A percentile compares a stretch with the other conserved stretches of the same genome.
phyloP scores from a whole-genome alignment of 2,329 filamentous ascomycete genomes.

The Thielaviopsis ethacetica region DNA sequence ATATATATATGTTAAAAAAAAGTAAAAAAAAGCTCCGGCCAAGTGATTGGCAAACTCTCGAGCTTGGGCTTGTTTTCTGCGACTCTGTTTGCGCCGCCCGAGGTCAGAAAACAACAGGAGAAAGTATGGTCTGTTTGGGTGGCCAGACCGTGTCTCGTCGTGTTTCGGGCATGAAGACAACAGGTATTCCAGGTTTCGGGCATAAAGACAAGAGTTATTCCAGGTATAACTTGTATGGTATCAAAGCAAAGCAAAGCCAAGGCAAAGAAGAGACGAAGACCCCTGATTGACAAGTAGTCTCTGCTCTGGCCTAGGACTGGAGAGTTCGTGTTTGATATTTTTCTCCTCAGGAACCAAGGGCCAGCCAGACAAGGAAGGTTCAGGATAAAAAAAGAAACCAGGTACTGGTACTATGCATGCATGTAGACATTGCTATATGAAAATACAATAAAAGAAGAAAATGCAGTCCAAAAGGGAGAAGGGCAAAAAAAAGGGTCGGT shows the following conservation, averaged over 20 bases:
- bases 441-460: too few species aligned
- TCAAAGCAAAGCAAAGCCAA: neutral
- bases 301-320: neutral
- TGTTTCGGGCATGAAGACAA: neutral
- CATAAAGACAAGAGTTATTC: neutral
- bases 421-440: too few species aligned
- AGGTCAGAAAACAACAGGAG: too few species aligned
- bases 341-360: neutral
- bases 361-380: too few species aligned
- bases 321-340: too few species aligned
- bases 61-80: neutral
- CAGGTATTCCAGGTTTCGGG: neutral
- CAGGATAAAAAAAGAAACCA: too few species aligned
- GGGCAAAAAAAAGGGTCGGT: neutral
- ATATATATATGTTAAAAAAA: too few species aligned
- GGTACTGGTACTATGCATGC: too few species aligned
- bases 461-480: too few species aligned
- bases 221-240: neutral
- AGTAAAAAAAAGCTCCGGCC: neutral
- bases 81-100: neutral
- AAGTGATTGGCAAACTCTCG: neutral
- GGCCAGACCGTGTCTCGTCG: neutral
- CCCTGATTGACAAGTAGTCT: neutral
- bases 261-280: neutral
- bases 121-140: neutral